Evolutionary conservation across 176 grass and related monocot genomes (phyloP), one percentile per base, ranked within the genome.

Genomic region (Ensete glaucum): DNA sequence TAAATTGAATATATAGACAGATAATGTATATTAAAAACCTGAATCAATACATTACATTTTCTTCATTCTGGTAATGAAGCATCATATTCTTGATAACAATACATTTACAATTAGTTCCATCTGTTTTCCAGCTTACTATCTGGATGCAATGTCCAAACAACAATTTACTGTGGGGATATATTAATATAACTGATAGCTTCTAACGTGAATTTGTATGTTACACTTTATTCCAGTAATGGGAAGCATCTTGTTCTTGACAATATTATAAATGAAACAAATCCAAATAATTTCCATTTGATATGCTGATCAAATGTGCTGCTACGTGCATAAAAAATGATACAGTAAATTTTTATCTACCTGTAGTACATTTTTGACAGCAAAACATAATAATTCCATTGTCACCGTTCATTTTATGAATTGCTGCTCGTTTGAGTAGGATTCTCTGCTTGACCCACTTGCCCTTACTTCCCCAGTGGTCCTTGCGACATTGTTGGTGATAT

Each of bases 401-500:
- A 11, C 65, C 27, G 16, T 65, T 74, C 62, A 59, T 74, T 66
- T 75, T 54, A 9, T 19, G 34, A 83, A 19, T n/a, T 75, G 80
- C 56, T 75, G 22, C 11, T 14, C 20, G 50, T 83, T 13, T 9
- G 51, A 29, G 20, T 54, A 3, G 25, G 67, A 19, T 25, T 16
- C 0, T 29, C 49, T 22, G 82, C 57, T 76, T 78, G 1, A 78
- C 11, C 20, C 58, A 71, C 71, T 50, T 54, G 55, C 64, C 17
- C 80, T 62, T 82, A 65, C 64, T 19, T 34, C 67, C 68, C 0
- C 73, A 97, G 90, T 84, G 87, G 90, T 52, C 85, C 90, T 80
- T 97, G 94, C 62, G 90, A 97, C 71, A 85, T 97, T 71, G 64
- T 48, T 48, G 94, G 94, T 56, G 94, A 97, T 79, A 59, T 85